Evolutionary conservation across 176 grass and related monocot species (phyloP).

Genomic region (Puccinellia tenuiflora): DNA sequence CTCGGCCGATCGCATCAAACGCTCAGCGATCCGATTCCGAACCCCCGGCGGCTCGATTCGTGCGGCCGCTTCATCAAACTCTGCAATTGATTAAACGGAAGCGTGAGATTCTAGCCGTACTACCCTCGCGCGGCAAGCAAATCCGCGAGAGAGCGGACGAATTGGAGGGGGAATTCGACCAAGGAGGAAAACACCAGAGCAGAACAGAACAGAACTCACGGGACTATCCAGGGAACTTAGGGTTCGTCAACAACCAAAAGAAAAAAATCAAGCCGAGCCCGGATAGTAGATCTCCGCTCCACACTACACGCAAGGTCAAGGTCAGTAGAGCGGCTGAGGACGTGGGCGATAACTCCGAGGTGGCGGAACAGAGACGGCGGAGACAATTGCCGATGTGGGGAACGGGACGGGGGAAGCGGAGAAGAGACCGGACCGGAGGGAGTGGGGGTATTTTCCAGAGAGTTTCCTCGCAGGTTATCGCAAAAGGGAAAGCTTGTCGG

Average conservation of each 20-base stretch:
- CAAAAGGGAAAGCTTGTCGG: background rate
- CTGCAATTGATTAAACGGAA: conserved; percentile 6
- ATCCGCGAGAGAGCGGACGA: background rate
- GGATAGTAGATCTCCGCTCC: conserved; percentile 1
- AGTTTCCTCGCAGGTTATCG: background rate
- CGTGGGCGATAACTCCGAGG: background rate
- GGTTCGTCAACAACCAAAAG: background rate
- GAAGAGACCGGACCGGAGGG: background rate
- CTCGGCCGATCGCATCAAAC: conserved; percentile 21
- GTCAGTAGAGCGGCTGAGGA: background rate
- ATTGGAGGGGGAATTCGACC: background rate
- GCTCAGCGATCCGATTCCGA: background rate
- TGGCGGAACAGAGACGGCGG: background rate
- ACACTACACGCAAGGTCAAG: background rate
- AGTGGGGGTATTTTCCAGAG: background rate
- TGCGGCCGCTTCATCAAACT: conserved; percentile 6
- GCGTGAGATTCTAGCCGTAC: background rate
- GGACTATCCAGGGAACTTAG: background rate
- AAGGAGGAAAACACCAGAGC: background rate
- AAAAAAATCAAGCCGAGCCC: background rate
- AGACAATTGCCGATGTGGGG: background rate
- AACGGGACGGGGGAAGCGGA: background rate
- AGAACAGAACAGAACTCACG: background rate
- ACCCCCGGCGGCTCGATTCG: background rate
- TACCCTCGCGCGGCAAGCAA: background rate